phyloP scores from a whole-genome alignment of 2,329 filamentous ascomycete species.

The Lecanicillium sp. region DNA sequence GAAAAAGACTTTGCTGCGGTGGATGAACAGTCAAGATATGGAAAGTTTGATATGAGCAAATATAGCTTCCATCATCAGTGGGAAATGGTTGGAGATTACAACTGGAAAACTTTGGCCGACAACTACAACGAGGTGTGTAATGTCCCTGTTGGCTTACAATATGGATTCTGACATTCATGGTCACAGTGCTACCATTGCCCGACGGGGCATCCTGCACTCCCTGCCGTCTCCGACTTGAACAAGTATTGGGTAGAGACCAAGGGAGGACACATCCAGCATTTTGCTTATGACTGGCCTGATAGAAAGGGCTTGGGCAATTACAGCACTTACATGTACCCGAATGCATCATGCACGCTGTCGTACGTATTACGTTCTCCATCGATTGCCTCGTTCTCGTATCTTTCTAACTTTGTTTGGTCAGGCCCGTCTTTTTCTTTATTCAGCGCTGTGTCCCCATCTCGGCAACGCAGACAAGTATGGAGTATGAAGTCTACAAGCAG shows the following conservation, averaged over 20 bases:
- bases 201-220: slow-evolving; percentile 49
- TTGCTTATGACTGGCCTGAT: slow-evolving; percentile 26
- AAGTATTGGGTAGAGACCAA: slow-evolving; percentile 44
- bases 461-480: slow-evolving; percentile 32
- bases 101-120: slow-evolving; percentile 34
- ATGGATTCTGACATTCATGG: background rate
- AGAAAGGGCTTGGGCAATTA: slow-evolving; percentile 24
- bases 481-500: slow-evolving; percentile 43
- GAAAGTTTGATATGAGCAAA: slow-evolving; percentile 16
- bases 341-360: slow-evolving; percentile 29
- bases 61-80: slow-evolving; percentile 22
- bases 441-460: slow-evolving; percentile 39
- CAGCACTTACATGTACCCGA: slow-evolving; percentile 31
- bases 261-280: slow-evolving; percentile 32
- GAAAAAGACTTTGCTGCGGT: slow-evolving; percentile 28
- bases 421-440: slow-evolving; percentile 41
- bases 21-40: slow-evolving; percentile 15
- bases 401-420: slow-evolving; percentile 10
- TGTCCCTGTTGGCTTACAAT: background rate
- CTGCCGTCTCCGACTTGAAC: slow-evolving; percentile 45
- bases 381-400: background rate
- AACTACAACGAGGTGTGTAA: slow-evolving; percentile 34
- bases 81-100: slow-evolving; percentile 25
- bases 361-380: slow-evolving; percentile 15
- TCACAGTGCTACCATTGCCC: slow-evolving; percentile 39